phyloP scores from a whole-genome alignment of 2,329 filamentous ascomycete species.

The Verticillium zaregamsianum region DNA sequence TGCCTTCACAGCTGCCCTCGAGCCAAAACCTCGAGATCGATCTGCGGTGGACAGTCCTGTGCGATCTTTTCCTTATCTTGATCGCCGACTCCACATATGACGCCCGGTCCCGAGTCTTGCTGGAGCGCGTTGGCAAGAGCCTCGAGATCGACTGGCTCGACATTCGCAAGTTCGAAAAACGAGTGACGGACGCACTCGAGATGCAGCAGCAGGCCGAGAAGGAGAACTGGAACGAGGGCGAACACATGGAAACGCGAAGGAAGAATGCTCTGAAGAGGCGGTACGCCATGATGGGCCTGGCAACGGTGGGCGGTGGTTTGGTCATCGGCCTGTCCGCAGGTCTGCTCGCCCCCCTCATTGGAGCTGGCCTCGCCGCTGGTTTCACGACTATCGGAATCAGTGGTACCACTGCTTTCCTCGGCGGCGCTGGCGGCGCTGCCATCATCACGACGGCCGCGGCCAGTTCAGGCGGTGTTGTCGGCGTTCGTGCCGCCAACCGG shows the following conservation, averaged over 20 bases:
- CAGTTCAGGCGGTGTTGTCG: slow-evolving; percentile 82
- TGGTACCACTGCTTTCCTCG: slow-evolving; percentile 84
- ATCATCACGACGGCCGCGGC: slow-evolving; percentile 90
- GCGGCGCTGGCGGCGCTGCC: slow-evolving; percentile 86
- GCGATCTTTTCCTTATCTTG: slow-evolving; percentile 91
- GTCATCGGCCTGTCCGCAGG: slow-evolving; percentile 95
- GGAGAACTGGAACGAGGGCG: slow-evolving; percentile 96
- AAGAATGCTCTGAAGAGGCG: slow-evolving; percentile 78
- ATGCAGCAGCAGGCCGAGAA: slow-evolving; percentile 95
- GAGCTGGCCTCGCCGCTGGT: slow-evolving; percentile 86
- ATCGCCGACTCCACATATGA: slow-evolving; percentile 96
- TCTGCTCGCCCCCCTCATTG: slow-evolving; percentile 87
- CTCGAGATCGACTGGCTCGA: slow-evolving; percentile 86
- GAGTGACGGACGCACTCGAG: slow-evolving; percentile 91
- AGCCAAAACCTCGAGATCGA: slow-evolving; percentile 91
- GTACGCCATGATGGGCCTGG: slow-evolving; percentile 93
- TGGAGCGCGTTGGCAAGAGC: slow-evolving; percentile 78
- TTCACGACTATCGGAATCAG: slow-evolving; percentile 93
- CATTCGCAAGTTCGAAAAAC: slow-evolving; percentile 94
- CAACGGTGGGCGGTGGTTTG: slow-evolving; percentile 89
- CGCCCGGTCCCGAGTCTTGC: slow-evolving; percentile 74
- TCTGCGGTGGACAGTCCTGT: slow-evolving; percentile 92
- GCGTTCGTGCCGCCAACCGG: slow-evolving; percentile 76
- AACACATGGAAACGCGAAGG: slow-evolving; percentile 82
- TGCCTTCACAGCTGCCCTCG: slow-evolving; percentile 75